Percentiles rank a stretch among this genome's conserved stretches.
phyloP scores from a whole-genome alignment of 2,329 filamentous ascomycete genomes.

The Diplodia scrobiculata region DNA sequence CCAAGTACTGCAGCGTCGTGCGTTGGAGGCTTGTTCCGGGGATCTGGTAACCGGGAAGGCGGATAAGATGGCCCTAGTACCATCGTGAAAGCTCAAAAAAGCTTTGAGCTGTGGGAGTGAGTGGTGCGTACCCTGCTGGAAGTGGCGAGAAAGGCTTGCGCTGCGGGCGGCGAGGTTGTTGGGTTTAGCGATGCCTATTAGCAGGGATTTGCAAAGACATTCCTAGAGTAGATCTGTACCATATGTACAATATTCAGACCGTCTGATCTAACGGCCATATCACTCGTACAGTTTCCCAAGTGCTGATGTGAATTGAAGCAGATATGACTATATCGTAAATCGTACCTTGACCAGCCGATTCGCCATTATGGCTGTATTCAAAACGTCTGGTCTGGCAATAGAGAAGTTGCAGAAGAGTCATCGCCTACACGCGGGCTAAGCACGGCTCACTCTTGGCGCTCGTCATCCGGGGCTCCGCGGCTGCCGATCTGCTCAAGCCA shows the following conservation, averaged over 20 bases:
- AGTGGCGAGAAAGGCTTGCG: not conserved
- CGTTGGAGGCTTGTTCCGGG: constrained; percentile 50
- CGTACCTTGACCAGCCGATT: not conserved
- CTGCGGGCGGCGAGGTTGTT: not conserved
- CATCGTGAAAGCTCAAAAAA: no score
- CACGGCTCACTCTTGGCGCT: not conserved
- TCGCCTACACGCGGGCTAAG: not conserved
- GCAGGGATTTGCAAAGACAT: not conserved
- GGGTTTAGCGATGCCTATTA: constrained; percentile 4
- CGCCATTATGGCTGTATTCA: no score
- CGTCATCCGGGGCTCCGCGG: not conserved
- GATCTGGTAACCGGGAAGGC: constrained; percentile 34
- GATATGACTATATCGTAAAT: not conserved
- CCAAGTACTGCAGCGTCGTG: constrained; percentile 49
- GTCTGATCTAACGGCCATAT: not conserved
- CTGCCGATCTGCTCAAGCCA: not conserved
- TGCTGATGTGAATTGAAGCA: not conserved
- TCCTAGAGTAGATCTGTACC: constrained; percentile 12
- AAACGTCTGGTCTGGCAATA: no score
- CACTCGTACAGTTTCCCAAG: not conserved
- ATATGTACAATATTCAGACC: not conserved
- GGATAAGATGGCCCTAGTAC: not conserved
- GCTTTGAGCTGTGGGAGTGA: not conserved
- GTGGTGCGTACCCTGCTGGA: no score
- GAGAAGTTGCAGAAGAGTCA: no score